A percentile compares a stretch with the other conserved stretches of the same genome.
These are phyloP conservation scores for Penicillium sp. DNA, from an alignment of 2,329 filamentous ascomycete genomes.

Conservation along the genomic window DNA sequence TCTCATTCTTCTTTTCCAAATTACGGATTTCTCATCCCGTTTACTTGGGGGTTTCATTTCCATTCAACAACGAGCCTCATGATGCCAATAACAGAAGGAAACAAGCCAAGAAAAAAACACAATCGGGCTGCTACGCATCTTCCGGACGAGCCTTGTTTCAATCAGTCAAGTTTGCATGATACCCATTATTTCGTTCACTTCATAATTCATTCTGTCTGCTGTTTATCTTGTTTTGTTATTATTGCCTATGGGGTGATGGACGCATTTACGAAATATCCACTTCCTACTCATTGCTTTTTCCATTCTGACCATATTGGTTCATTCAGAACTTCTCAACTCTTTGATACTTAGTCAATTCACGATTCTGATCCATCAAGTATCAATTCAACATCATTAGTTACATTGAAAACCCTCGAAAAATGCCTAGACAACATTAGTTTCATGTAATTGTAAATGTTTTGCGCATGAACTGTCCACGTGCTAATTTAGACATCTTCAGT, in stretches of 20 bases:
- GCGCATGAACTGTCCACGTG: too few species aligned
- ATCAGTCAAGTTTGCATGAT: slow-evolving; percentile 9
- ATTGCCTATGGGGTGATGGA: not conserved
- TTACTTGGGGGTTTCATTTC: not conserved
- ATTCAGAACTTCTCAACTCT: not conserved
- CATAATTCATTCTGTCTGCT: not conserved
- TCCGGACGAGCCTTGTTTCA: slow-evolving; percentile 1
- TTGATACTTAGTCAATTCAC: not conserved
- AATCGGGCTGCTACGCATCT: not conserved
- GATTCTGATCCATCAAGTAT: not conserved
- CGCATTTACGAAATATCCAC: not conserved
- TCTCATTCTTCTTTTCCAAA: not conserved
- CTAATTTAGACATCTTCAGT: too few species aligned
- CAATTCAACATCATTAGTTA: too few species aligned
- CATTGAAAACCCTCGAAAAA: too few species aligned
- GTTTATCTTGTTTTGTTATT: not conserved
- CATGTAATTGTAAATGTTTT: too few species aligned
- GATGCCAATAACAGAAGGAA: slow-evolving; percentile 1
- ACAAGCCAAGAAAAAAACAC: not conserved
- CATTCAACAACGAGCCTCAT: slow-evolving; percentile 2
- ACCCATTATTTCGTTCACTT: slow-evolving; percentile 4
- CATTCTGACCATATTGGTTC: not conserved
- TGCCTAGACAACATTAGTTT: too few species aligned
- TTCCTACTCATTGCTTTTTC: not conserved
- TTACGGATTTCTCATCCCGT: not conserved